Evolutionary conservation across 2,329 filamentous ascomycete genomes (phyloP).

Genomic region (Penicillium paneum): DNA sequence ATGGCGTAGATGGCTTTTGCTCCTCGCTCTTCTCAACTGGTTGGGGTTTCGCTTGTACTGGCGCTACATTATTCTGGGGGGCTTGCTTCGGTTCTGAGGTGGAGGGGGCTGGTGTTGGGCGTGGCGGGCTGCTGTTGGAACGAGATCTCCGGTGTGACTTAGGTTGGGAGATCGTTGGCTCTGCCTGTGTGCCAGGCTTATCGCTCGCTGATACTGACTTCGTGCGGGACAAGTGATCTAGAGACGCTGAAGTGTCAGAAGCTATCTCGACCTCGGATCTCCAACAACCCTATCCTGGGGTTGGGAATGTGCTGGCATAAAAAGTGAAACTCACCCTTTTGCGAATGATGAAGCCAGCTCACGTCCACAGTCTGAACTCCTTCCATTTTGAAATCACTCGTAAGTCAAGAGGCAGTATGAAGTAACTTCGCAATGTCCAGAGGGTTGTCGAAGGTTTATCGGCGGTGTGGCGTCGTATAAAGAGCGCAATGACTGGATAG

Average conservation of each 20-base stretch:
- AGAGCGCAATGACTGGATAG: slow-evolving; percentile 18
- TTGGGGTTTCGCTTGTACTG: slow-evolving; percentile 17
- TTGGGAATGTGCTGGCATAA: background rate
- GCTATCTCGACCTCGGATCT: background rate
- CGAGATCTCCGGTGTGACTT: slow-evolving; percentile 25
- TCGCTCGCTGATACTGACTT: slow-evolving; percentile 38
- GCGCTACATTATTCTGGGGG: slow-evolving; percentile 14
- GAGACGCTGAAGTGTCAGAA: slow-evolving; percentile 5
- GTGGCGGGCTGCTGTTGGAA: slow-evolving; percentile 23
- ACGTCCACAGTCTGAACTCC: slow-evolving; percentile 80
- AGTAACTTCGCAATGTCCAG: background rate
- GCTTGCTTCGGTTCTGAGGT: slow-evolving; percentile 15
- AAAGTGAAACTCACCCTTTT: slow-evolving; percentile 63
- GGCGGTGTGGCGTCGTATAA: slow-evolving; percentile 20
- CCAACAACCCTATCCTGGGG: background rate
- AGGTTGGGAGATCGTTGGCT: slow-evolving; percentile 16
- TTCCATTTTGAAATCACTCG: slow-evolving; percentile 60
- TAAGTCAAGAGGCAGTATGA: background rate
- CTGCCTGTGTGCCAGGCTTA: slow-evolving; percentile 24
- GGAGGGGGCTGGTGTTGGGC: slow-evolving; percentile 12
- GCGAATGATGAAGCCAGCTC: slow-evolving; percentile 83
- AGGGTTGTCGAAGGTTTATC: slow-evolving; percentile 8
- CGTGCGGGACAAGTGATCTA: slow-evolving; percentile 37
- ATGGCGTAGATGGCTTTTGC: slow-evolving; percentile 21
- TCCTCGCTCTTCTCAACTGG: slow-evolving; percentile 21